These are phyloP conservation scores for Trypanosoma cruzi DNA, from an alignment of 208 protist species.

Conservation along the genomic window DNA sequence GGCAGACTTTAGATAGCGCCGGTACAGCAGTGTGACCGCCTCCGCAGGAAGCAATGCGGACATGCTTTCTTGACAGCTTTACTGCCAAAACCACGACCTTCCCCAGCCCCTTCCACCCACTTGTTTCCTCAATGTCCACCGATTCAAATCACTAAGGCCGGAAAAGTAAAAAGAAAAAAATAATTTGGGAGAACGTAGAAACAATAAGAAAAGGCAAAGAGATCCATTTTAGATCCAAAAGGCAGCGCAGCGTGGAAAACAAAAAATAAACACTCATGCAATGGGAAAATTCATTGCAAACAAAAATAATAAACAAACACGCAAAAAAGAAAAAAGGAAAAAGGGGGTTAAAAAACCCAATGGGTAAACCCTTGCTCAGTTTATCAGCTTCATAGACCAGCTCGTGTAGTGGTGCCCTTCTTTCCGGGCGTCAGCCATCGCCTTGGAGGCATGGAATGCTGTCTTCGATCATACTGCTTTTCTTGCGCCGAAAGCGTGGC, in stretches of 20 bases:
- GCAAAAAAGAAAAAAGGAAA: neutral
- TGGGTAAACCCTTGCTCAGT: neutral
- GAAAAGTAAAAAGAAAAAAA: neutral
- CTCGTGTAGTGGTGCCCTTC: neutral
- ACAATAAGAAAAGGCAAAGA: neutral
- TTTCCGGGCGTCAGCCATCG: slow-evolving; percentile 16
- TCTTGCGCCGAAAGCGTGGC: slow-evolving; percentile 20
- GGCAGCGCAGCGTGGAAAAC: neutral
- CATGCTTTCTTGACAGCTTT: slow-evolving; percentile 15
- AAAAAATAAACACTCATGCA: neutral
- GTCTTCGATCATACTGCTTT: slow-evolving; percentile 1
- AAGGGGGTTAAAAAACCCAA: neutral
- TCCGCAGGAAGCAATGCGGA: slow-evolving; percentile 80
- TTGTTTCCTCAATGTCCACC: neutral
- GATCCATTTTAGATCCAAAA: neutral
- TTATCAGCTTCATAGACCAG: neutral
- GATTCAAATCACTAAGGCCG: neutral
- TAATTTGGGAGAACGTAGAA: neutral
- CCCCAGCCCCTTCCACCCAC: neutral
- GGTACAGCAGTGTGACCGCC: slow-evolving; percentile 81
- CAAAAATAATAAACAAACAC: too few relatives aligned
- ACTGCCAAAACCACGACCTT: neutral
- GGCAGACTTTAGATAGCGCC: slow-evolving; percentile 85
- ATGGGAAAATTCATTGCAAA: neutral
- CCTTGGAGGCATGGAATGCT: slow-evolving; percentile 3